Conservation (phyloP, 116 monocot genomes). For the Trichopus zeylanicus region DNA sequence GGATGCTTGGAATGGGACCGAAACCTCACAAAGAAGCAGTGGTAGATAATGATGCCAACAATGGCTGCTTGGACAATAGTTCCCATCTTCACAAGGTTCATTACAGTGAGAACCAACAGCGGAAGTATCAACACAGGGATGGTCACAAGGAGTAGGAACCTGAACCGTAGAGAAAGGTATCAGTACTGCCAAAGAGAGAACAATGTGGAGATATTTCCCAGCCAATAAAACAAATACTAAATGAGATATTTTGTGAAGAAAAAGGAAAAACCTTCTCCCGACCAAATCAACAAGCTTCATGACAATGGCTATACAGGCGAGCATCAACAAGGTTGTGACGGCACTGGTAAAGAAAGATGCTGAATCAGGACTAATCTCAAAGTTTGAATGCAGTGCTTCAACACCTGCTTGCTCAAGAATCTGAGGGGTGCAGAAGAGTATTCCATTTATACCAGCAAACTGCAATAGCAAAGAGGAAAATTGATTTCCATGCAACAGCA, state of each 20-base stretch:
- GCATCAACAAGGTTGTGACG: conserved; percentile 73
- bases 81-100: conserved; percentile 26
- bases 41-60: conserved; percentile 33
- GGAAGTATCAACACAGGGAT: conserved; percentile 49
- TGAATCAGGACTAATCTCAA: conserved; percentile 59
- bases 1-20: conserved; percentile 54
- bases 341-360: conserved; percentile 74
- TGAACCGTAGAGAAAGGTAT: conserved; percentile 3
- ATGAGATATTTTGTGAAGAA: no score
- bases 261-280: conserved; percentile 52
- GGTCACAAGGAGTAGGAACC: conserved; percentile 49
- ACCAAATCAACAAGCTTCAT: conserved; percentile 84
- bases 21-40: conserved; percentile 65
- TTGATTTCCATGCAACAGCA: no score
- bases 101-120: conserved; percentile 29
- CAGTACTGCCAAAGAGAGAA: background rate
- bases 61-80: conserved; percentile 33
- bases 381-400: conserved; percentile 51
- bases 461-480: conserved; percentile 5
- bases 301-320: conserved; percentile 65
- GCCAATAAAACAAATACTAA: no score
- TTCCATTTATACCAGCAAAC: conserved; percentile 91
- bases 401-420: conserved; percentile 88
- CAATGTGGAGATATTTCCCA: background rate
- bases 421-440: conserved; percentile 82